Conservation (phyloP, 1,284 basidiomycete species). For the Trichosporon ovoides region DNA sequence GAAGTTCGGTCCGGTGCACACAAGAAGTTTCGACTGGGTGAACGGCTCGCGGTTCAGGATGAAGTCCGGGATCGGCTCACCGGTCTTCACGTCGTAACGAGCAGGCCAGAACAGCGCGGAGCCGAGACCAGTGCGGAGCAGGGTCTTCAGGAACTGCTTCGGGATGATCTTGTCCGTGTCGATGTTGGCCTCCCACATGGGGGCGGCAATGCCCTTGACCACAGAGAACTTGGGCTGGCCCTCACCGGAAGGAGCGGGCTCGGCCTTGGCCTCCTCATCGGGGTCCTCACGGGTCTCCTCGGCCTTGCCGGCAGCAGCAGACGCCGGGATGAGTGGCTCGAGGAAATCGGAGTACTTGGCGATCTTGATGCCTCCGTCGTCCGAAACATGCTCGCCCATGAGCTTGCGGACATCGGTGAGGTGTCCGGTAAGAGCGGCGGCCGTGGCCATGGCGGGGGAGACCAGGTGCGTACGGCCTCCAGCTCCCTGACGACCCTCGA, state of each 20-base stretch:
- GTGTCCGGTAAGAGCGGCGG: constrained; percentile 82
- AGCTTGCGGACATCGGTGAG: constrained; percentile 84
- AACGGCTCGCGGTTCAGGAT: constrained; percentile 82
- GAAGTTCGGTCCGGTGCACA: constrained; percentile 88
- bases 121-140: constrained; percentile 89
- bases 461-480: constrained; percentile 89
- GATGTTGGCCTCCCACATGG: constrained; percentile 85
- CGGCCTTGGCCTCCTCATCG: constrained; percentile 41
- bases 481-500: constrained; percentile 86
- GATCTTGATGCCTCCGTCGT: constrained; percentile 59
- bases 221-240: constrained; percentile 70
- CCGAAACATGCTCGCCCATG: constrained; percentile 53
- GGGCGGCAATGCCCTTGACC: constrained; percentile 78
- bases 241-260: constrained; percentile 57
- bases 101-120: constrained; percentile 80
- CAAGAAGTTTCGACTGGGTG: constrained; percentile 72
- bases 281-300: constrained; percentile 28
- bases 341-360: constrained; percentile 68
- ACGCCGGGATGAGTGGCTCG: constrained; percentile 64
- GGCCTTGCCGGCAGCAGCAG: constrained; percentile 56
- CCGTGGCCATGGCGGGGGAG: constrained; percentile 93
- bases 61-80: constrained; percentile 72
- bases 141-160: constrained; percentile 90
- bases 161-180: constrained; percentile 98
- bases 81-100: constrained; percentile 72